Base-by-base conservation (phyloP, 2,329 filamentous ascomycete species). In the Polychaeton citri region DNA sequence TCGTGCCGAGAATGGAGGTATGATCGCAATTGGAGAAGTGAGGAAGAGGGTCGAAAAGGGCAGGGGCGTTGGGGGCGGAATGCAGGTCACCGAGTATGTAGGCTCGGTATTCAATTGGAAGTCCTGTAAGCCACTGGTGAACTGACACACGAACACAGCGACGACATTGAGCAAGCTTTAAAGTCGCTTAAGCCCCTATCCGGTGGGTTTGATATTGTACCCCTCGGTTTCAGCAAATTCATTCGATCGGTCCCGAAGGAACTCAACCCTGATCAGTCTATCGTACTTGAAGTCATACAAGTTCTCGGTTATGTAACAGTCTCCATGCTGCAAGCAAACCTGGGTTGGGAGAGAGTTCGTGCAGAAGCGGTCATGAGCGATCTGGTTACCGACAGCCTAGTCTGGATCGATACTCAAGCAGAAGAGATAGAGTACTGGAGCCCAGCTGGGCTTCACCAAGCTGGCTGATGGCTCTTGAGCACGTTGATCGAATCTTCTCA, bases 341-440 rank as follows among this genome's bases (percentile, higher is more conserved):
- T 98, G 19, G 71, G 69, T 12, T 98, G 90, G 90, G 79, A 88
- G 46, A 68, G 74, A 31, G 81, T 86, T 5, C 71, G 90, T 44
- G 82, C 85, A n/a, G 72, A 81, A 54, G 94, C 90, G 0, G 86
- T 88, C 2, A 72, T 96, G 35, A 85, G 95, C 43, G 90, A 98
- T 58, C 64, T 98, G 21, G 69, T 96, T 35, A 77, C 79, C 0
- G 85, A 92, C 51, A 85, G 86, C 35, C 74, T 98, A 65, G 74
- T 98, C 10, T 98, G 90, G 90, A 76, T 96, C 5, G 90, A 98
- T 59, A 76, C 74, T 46, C 86, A 95, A 62, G 77, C 69, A 21
- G 69, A 73, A 6, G 88, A 96, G 63, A 86, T 79, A 59, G 87
- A 96, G 60, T 98, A 95, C 51, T 98, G 90, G 90, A 83, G 76